These are phyloP conservation scores for Litsea cubeba DNA, from an alignment of 164 flowering plant genomes.

Conservation along the genomic window DNA sequence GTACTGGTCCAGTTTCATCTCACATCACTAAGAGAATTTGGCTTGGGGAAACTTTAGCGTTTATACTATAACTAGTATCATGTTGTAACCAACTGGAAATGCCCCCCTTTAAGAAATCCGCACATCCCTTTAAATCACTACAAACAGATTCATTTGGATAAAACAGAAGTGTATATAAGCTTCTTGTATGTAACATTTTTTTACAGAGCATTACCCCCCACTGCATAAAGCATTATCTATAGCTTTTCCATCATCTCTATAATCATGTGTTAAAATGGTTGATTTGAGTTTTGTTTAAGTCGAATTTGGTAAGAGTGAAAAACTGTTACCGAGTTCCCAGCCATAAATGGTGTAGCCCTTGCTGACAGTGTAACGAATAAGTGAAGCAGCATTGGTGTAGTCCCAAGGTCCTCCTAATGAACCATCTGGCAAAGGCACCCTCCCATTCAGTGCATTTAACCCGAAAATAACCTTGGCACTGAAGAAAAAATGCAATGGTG, in stretches of 20 bases:
- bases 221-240: background rate
- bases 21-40: no score
- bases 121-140: no score
- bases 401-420: slow-evolving; percentile 69
- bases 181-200: no score
- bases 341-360: slow-evolving; percentile 61
- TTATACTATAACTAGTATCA: no score
- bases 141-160: no score
- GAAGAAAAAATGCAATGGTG: slow-evolving; percentile 11
- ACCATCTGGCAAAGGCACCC: slow-evolving; percentile 32
- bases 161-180: no score
- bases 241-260: background rate
- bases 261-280: background rate
- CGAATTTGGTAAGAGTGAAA: background rate
- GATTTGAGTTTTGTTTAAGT: background rate
- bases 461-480: slow-evolving; percentile 79
- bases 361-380: slow-evolving; percentile 61
- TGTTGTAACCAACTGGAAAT: no score
- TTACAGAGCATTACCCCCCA: background rate
- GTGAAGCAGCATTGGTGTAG: slow-evolving; percentile 52
- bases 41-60: no score
- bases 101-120: no score
- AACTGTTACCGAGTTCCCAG: slow-evolving; percentile 87
- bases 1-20: no score
- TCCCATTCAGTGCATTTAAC: slow-evolving; percentile 69